Evolutionary conservation across 768 basidiomycete species (phyloP), one percentile per base, ranked within the genome.

Genomic region (Vararia minispora): DNA sequence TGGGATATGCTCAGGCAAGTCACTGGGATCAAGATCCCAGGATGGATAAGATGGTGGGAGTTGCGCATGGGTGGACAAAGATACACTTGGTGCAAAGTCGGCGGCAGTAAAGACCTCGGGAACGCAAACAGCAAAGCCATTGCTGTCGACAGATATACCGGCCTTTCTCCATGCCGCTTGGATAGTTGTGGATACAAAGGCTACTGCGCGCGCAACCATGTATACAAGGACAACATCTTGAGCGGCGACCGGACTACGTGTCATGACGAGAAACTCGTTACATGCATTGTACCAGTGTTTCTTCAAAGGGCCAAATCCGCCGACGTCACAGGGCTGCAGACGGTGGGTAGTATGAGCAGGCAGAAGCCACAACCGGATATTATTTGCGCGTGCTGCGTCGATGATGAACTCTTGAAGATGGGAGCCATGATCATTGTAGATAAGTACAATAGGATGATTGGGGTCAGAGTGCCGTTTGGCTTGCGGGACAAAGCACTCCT

Each of bases 401-500:
- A 46, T 38, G 26, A 65, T 50, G 2, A 43, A 16, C 0, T 42
- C 21, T 0, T 50, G 55, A 24, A 43, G 42, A 46, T 71, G 68
- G 0, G 66, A 70, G 25, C 54, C 56, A 51, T 71, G 69, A 1
- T 68, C 64, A 55, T 70, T 60, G 14, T 54, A 56, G 18, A 68
- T 58, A 16, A 71, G 60, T 0, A 69, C 39, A 24, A 66, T 61
- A 6, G 46, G 50, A n/a, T 57, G 54, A n/a, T 49, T 50, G 1
- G 49, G 43, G 1, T 21, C 46, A 21, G 58, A 57, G 5, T 39
- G 47, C 4, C 46, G 52, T 8, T 21, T 55, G 2, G 59, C 58
- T 24, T 59, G 52, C 3, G 60, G 66, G 37, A 68, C 52, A 40
- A 69, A 70, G 13, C 23, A 38, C 6, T 59, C 46, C 33, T 54